Conservation (phyloP, 208 protist genomes). For the Leishmania mexicana region DNA sequence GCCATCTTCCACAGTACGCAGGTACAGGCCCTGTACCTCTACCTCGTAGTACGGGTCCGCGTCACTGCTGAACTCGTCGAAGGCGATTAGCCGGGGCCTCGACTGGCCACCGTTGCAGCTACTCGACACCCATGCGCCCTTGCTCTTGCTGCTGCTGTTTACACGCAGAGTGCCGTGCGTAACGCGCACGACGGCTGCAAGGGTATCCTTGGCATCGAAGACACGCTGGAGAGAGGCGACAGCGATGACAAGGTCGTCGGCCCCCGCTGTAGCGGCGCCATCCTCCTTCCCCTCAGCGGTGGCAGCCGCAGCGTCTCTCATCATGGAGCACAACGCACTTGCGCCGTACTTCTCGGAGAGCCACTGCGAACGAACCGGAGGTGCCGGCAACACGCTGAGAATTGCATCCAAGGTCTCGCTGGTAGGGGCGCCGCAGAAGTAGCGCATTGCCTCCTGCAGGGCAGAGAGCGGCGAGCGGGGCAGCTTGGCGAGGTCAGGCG, state of each 20-base stretch:
- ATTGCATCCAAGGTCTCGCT: conserved; percentile 65
- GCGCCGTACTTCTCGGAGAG: conserved; percentile 52
- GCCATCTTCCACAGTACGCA: conserved; percentile 56
- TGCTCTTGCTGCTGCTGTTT: conserved; percentile 2
- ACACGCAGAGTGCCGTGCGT: conserved; percentile 47
- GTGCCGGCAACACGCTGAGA: conserved; percentile 61
- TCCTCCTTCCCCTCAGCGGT: not conserved
- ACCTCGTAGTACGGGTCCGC: conserved; percentile 64
- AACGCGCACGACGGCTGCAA: conserved; percentile 72
- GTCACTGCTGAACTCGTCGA: conserved; percentile 76
- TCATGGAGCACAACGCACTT: conserved; percentile 1
- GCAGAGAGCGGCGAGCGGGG: conserved; percentile 69
- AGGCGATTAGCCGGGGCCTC: conserved; percentile 37
- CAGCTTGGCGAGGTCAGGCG: conserved; percentile 41
- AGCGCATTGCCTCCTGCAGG: conserved; percentile 65
- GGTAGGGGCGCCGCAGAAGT: conserved; percentile 62
- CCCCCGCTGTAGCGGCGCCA: not conserved
- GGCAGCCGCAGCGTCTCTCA: not conserved
- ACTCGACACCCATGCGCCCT: not conserved
- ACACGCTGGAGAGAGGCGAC: conserved; percentile 63
- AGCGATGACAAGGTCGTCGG: conserved; percentile 34
- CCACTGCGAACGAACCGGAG: conserved; percentile 38
- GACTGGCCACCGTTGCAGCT: not conserved
- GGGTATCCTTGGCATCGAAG: conserved; percentile 37
- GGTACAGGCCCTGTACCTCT: conserved; percentile 38